A percentile compares a stretch with the other conserved stretches of the same genome.
These are phyloP conservation scores for Capronia coronata DNA, from an alignment of 2,329 filamentous ascomycete species.

Conservation along the genomic window DNA sequence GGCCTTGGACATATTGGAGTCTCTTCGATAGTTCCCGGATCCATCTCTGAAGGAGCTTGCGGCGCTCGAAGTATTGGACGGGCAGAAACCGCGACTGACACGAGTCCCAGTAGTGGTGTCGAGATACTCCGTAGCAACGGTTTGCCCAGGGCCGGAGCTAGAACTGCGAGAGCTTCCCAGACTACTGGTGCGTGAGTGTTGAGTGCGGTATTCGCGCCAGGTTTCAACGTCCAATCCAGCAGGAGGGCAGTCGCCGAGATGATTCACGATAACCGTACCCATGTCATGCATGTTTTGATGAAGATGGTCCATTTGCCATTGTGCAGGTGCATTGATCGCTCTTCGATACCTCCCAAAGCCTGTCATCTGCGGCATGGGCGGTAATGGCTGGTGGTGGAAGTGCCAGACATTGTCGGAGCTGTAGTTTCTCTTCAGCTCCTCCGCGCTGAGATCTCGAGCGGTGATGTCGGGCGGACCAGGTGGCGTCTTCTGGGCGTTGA, in stretches of 20 bases:
- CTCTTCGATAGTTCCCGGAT: slow-evolving; percentile 3
- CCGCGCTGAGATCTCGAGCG: slow-evolving; percentile 11
- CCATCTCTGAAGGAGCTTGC: slow-evolving; percentile 22
- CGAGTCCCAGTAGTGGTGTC: slow-evolving; percentile 25
- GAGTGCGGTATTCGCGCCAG: slow-evolving; percentile 17
- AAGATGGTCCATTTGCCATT: slow-evolving; percentile 23
- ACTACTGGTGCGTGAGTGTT: slow-evolving; percentile 14
- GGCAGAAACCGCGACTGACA: slow-evolving; percentile 21
- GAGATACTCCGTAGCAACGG: slow-evolving; percentile 7
- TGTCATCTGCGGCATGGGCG: slow-evolving; percentile 22
- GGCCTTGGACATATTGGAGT: slow-evolving; percentile 16
- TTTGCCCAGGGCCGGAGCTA: slow-evolving; percentile 1
- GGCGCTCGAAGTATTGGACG: slow-evolving; percentile 19
- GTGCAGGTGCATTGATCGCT: slow-evolving; percentile 19
- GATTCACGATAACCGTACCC: slow-evolving; percentile 12
- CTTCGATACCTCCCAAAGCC: slow-evolving; percentile 26
- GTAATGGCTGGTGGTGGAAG: slow-evolving; percentile 13
- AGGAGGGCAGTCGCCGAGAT: slow-evolving; percentile 18
- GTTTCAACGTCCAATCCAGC: slow-evolving; percentile 17
- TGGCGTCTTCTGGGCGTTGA: background rate
- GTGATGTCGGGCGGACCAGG: slow-evolving; percentile 18
- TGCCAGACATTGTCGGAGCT: slow-evolving; percentile 22
- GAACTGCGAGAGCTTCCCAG: slow-evolving; percentile 16
- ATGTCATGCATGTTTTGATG: slow-evolving; percentile 13
- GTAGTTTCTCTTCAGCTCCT: slow-evolving; percentile 22